Evolutionary conservation across 2,329 filamentous ascomycete genomes (phyloP).

Genomic region (Phyllosticta capitalensis): DNA sequence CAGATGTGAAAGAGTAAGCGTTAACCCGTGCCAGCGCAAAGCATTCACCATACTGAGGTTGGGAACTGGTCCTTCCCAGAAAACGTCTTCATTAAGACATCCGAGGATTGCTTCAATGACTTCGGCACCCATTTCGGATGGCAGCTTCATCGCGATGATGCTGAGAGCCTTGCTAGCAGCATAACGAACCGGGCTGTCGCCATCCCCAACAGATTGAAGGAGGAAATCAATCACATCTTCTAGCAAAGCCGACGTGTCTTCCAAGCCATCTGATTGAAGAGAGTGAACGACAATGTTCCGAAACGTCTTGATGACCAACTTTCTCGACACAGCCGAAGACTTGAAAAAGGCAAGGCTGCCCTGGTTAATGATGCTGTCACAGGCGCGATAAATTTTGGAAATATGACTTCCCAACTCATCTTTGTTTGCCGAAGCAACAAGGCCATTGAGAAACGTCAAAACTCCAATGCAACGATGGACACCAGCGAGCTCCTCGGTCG

Average conservation of each 20-base stretch:
- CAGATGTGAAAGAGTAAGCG: slow-evolving; percentile 76
- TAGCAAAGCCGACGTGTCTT: slow-evolving; percentile 36
- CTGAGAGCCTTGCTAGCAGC: slow-evolving; percentile 89
- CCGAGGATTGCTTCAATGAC: slow-evolving; percentile 81
- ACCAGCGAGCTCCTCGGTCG: slow-evolving; percentile 34
- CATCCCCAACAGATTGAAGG: slow-evolving; percentile 69
- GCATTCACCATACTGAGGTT: slow-evolving; percentile 70
- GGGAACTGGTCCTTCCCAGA: slow-evolving; percentile 43
- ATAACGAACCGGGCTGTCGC: slow-evolving; percentile 82
- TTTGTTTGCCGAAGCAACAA: slow-evolving; percentile 62
- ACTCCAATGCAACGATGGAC: slow-evolving; percentile 72
- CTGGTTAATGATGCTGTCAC: slow-evolving; percentile 49
- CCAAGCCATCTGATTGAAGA: slow-evolving; percentile 34
- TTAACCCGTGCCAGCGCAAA: slow-evolving; percentile 84
- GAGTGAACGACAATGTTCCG: slow-evolving; percentile 62
- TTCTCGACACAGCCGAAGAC: slow-evolving; percentile 70
- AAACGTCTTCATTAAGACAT: slow-evolving; percentile 52
- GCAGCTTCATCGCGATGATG: slow-evolving; percentile 71
- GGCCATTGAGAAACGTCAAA: slow-evolving; percentile 67
- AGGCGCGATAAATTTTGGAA: slow-evolving; percentile 53
- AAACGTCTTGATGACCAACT: slow-evolving; percentile 75
- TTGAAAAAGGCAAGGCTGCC: slow-evolving; percentile 47
- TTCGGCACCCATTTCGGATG: slow-evolving; percentile 71
- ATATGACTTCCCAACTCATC: slow-evolving; percentile 64
- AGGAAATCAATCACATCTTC: slow-evolving; percentile 78